phyloP scores from a whole-genome alignment of 306 rosid species.

The Malus sieversii region DNA sequence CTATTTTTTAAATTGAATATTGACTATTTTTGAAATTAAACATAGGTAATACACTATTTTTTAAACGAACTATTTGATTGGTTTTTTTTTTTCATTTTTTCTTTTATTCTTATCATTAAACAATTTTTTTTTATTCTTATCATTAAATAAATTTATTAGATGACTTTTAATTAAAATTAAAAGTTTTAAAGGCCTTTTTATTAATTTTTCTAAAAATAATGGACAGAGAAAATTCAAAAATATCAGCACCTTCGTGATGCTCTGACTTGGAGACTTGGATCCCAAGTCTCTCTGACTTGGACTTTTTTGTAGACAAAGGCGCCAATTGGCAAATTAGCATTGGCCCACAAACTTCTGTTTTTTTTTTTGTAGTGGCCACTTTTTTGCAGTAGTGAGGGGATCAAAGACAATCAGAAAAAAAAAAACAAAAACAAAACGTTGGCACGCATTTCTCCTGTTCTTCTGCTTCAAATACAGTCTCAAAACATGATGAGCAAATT shows the following conservation, averaged over 20 bases:
- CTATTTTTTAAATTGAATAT: no score
- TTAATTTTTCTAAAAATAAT: no score
- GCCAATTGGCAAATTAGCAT: neutral
- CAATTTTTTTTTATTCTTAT: no score
- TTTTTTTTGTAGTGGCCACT: neutral
- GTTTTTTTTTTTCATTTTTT: no score
- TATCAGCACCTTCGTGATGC: neutral
- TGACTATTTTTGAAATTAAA: no score
- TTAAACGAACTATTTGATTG: no score
- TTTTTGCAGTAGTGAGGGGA: neutral
- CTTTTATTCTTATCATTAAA: no score
- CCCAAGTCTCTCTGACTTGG: neutral
- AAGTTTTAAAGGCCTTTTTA: no score
- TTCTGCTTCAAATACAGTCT: neutral
- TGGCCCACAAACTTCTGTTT: neutral
- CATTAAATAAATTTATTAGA: no score
- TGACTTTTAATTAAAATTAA: no score
- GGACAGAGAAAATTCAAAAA: neutral
- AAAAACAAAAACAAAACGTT: neutral
- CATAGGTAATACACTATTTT: no score
- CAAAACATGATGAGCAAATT: neutral
- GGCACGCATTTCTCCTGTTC: neutral
- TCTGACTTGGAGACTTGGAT: neutral
- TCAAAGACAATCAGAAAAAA: no score
- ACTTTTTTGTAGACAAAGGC: neutral